Evolutionary conservation across 1,284 basidiomycete genomes (phyloP), one percentile per base, ranked within the genome.

Genomic region (Polyporus tsugae): DNA sequence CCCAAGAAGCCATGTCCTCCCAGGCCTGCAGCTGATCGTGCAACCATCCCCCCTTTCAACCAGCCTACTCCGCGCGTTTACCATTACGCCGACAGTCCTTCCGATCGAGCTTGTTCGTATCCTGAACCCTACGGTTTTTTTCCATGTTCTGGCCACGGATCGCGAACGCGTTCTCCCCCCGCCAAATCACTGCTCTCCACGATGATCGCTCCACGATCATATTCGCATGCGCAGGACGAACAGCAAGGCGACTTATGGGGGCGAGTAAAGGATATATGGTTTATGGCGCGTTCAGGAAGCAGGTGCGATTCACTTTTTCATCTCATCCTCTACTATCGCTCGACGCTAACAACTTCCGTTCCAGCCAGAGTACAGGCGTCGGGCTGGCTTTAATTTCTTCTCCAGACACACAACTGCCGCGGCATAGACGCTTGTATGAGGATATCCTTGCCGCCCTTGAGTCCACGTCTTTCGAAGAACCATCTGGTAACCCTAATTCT

Each of bases 221-320:
- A 74, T 25, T 52, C 69, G 64, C 63, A 63, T 44, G 71, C 76
- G 58, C 69, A 72, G 41, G 75, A 73, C 11, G 70, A 77, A 15
- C 67, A 73, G 17, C 75, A 75, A 38, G 75, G 81, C 6, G 77
- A 76, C 13, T 71, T 91, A 3, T 82, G 85, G 33, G 80, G 82
- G 42, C 83, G 82, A 68, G 88, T 93, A 6, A 84, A 85, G 68
- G 81, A 85, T 64, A 80, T 86, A n/a, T n/a, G 6, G 85, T 87
- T 17, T 87, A 89, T 75, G 80, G 79, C 58, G 90, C 89, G 6
- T 93, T 93, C 75, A 93, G 91, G 91, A 87, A 89, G 53, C 86
- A 91, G 83, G 91, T 91, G 74, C 70, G 80, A 64, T 36, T 13
- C 17, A 2, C 5, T 38, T 25, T 9, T 19, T 13, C 2, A 1